Conservation (phyloP, 306 rosid genomes). For the Rubus idaeus region DNA sequence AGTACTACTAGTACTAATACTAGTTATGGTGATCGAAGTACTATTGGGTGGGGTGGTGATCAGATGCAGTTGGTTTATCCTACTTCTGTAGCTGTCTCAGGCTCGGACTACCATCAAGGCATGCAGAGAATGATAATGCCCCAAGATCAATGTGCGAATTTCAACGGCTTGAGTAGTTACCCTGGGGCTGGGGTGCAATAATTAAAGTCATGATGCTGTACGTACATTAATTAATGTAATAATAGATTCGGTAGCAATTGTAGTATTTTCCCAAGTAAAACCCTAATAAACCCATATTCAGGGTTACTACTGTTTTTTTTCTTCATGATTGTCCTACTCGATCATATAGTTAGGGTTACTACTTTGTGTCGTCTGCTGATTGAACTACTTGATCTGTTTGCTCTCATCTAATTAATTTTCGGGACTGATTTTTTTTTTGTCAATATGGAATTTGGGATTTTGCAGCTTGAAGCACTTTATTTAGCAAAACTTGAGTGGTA, state of each 20-base stretch:
- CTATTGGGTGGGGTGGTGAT: constrained; percentile 38
- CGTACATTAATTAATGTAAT: background rate
- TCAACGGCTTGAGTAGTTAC: constrained; percentile 40
- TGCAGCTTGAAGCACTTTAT: background rate
- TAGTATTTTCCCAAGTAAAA: background rate
- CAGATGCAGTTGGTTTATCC: constrained; percentile 42
- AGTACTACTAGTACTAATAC: constrained; percentile 23
- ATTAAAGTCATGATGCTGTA: background rate
- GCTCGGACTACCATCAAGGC: constrained; percentile 27
- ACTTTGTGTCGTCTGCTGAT: background rate
- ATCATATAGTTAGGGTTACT: background rate
- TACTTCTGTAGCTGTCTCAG: constrained; percentile 29
- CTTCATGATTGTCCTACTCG: background rate
- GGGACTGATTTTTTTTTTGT: background rate
- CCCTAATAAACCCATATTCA: background rate
- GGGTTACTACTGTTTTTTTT: background rate
- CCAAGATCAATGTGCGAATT: constrained; percentile 29
- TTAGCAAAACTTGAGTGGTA: background rate
- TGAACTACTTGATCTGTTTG: background rate
- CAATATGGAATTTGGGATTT: background rate
- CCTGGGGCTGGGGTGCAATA: constrained; percentile 26
- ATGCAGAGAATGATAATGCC: constrained; percentile 23
- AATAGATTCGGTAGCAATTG: constrained; percentile 5
- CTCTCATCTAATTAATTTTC: background rate
- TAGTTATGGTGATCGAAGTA: constrained; percentile 21